Conservation (phyloP, 306 rosid genomes). For the Casuarina cunninghamiana region DNA sequence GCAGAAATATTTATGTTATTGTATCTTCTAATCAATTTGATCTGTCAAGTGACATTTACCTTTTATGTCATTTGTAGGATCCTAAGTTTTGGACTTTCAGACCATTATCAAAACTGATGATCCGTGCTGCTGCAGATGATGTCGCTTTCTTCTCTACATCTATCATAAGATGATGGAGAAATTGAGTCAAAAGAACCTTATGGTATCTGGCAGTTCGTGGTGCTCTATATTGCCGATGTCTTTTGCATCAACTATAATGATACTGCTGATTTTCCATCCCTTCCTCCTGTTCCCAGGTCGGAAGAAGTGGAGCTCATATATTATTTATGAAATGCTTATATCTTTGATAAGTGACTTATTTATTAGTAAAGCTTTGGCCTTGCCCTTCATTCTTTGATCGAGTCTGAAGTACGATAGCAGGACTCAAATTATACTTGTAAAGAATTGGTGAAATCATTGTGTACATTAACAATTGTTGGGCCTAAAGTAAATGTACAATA, state of each 20-base stretch:
- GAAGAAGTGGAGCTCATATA: constrained; percentile 11
- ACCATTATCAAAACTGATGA: constrained; percentile 90
- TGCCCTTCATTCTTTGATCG: no score
- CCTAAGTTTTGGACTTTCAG: constrained; percentile 90
- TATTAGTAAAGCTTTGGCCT: no score
- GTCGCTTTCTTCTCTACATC: constrained; percentile 94
- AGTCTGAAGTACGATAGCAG: no score
- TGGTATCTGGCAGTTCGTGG: constrained; percentile 96
- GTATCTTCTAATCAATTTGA: not conserved
- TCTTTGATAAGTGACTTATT: not conserved
- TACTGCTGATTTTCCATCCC: constrained; percentile 81
- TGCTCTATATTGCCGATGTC: constrained; percentile 88
- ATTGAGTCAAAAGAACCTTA: constrained; percentile 59
- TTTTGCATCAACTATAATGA: constrained; percentile 62
- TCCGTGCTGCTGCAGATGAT: constrained; percentile 95
- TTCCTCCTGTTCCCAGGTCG: constrained; percentile 84
- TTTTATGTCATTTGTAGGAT: constrained; percentile 49
- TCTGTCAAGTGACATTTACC: constrained; percentile 9
- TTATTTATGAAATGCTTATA: not conserved
- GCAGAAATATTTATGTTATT: not conserved
- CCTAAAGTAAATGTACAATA: no score
- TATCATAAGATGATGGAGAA: constrained; percentile 87
- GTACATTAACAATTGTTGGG: no score
- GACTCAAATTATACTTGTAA: no score
- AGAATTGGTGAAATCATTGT: no score